Percentiles rank a stretch among this genome's conserved stretches.
phyloP scores from a whole-genome alignment of 2,329 filamentous ascomycete genomes.

The Diaporthe sp. region DNA sequence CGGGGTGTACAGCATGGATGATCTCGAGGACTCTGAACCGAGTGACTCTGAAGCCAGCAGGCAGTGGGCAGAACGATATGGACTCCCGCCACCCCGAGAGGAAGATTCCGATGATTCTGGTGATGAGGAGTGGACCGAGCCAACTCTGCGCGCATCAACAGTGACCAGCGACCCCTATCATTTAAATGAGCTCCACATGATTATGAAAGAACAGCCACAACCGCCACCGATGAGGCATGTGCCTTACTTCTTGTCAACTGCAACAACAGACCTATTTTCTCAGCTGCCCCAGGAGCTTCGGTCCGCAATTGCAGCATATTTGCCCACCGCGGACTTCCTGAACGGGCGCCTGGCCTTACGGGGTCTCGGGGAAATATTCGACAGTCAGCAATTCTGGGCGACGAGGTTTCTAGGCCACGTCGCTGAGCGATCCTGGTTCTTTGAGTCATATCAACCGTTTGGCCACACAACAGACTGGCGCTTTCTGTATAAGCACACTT shows the following conservation, averaged over 20 bases:
- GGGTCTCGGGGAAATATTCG: not conserved
- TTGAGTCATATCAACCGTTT: not conserved
- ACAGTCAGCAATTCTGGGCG: not conserved
- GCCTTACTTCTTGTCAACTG: not conserved
- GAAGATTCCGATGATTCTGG: not conserved
- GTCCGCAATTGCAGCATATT: not conserved
- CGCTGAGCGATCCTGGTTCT: not conserved
- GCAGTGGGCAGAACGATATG: not conserved
- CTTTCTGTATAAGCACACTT: not conserved
- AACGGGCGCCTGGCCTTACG: not conserved
- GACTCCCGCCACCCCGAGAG: not conserved
- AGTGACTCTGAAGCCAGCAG: not conserved
- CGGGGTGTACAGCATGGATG: not conserved
- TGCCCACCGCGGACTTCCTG: not conserved
- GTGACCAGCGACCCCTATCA: not conserved
- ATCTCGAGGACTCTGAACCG: not conserved
- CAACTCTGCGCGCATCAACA: not conserved
- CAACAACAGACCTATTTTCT: not conserved
- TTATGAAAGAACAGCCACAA: not conserved
- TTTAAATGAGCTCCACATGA: not conserved
- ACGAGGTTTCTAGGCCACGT: not conserved
- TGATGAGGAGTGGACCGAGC: not conserved
- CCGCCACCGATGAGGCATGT: not conserved
- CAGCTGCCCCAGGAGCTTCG: not conserved
- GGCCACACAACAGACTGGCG: not conserved